These are phyloP conservation scores for Thelephora terrestris DNA, from an alignment of 1,284 basidiomycete species.

Conservation along the genomic window DNA sequence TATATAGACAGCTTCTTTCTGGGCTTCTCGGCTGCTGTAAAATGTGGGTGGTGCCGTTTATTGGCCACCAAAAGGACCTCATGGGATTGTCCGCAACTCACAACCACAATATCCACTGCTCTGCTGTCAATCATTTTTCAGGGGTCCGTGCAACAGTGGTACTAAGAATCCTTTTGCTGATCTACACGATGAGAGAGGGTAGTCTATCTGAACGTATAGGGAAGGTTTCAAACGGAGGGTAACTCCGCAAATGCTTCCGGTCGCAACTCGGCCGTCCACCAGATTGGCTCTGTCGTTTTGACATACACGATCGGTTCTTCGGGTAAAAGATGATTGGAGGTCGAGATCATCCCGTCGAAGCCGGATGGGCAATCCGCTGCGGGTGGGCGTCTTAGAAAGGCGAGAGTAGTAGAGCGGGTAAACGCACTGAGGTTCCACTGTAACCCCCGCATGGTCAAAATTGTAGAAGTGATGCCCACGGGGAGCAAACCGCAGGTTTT, in stretches of 20 bases:
- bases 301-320: conserved; percentile 54
- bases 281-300: conserved; percentile 73
- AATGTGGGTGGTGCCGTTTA: too few species aligned
- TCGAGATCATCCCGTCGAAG: conserved; percentile 78
- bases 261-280: conserved; percentile 51
- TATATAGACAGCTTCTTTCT: too few species aligned
- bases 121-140: too few species aligned
- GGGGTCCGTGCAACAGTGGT: too few species aligned
- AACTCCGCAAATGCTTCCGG: conserved; percentile 1
- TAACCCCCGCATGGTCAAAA: conserved; percentile 75
- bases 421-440: conserved; percentile 81
- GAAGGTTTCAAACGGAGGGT: too few species aligned
- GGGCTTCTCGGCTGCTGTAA: too few species aligned
- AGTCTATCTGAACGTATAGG: too few species aligned
- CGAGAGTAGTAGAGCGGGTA: not conserved
- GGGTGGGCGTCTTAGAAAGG: not conserved
- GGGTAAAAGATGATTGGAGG: conserved; percentile 81
- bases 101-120: too few species aligned
- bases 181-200: too few species aligned
- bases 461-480: conserved; percentile 69
- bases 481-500: conserved; percentile 91
- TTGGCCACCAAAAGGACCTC: too few species aligned
- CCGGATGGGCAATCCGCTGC: conserved; percentile 55
- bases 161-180: too few species aligned
- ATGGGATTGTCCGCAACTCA: too few species aligned